Evolutionary conservation across 768 basidiomycete genomes (phyloP).

Genomic region (Termitomyces sp.): DNA sequence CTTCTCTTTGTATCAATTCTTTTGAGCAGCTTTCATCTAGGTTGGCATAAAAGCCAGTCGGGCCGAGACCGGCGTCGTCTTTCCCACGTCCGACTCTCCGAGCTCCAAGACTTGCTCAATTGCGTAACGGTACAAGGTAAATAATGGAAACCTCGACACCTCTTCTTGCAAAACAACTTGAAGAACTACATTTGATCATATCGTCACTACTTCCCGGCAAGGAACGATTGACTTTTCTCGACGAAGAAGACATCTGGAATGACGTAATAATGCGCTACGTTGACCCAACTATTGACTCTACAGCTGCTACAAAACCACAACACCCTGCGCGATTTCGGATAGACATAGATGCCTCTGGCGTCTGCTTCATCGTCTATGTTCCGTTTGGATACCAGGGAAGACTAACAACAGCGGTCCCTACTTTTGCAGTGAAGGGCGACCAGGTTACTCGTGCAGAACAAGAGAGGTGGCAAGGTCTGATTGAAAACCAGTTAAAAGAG

Average conservation of each 20-base stretch:
- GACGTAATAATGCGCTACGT: neutral
- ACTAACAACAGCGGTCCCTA: slow-evolving; percentile 5
- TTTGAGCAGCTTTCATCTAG: too few relatives aligned
- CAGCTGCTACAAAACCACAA: slow-evolving; percentile 1
- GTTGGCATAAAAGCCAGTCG: too few relatives aligned
- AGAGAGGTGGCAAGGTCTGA: slow-evolving; percentile 37
- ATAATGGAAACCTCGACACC: neutral
- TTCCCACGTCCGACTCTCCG: neutral
- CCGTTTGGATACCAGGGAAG: slow-evolving; percentile 11
- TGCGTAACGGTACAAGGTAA: neutral
- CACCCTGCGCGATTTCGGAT: slow-evolving; percentile 31
- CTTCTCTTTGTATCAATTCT: too few relatives aligned
- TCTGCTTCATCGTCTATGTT: slow-evolving; percentile 32
- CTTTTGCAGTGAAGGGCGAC: slow-evolving; percentile 41
- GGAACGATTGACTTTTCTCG: slow-evolving; percentile 43
- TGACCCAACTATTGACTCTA: slow-evolving; percentile 7
- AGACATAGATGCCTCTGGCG: slow-evolving; percentile 17
- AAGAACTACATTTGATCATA: slow-evolving; percentile 56
- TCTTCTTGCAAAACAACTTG: slow-evolving; percentile 16
- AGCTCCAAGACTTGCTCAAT: neutral
- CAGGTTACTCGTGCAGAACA: slow-evolving; percentile 41
- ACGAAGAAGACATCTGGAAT: slow-evolving; percentile 23
- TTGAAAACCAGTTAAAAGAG: slow-evolving; percentile 32
- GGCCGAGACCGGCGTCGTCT: neutral
- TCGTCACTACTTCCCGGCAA: slow-evolving; percentile 54